Evolutionary conservation across 495 filamentous ascomycete species (phyloP), one percentile per base, ranked within the genome.

Genomic region (Cryomyces minteri): DNA sequence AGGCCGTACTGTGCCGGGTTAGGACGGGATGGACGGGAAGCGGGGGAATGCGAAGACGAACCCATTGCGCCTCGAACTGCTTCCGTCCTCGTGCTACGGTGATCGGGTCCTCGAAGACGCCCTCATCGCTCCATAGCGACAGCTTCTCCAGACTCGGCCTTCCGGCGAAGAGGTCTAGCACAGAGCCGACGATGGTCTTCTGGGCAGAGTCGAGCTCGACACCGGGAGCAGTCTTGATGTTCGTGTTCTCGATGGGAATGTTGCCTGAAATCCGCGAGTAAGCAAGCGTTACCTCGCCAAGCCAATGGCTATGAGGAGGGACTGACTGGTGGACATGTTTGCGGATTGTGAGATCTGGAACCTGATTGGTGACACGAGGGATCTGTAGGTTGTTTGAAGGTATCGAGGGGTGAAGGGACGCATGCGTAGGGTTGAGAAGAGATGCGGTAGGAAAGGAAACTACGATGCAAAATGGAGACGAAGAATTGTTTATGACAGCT

Each of bases 131-230:
- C 74, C 74, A 77, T 12, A 77, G 65, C 29, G 56, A 49, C 32
- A 79, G 65, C 54, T 76, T 74, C 36, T 66, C 63, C 4, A 75
- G 61, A 2, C 70, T 67, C 0, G 74, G 71, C 6, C 63, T 57
- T 44, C 73, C 73, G 39, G 69, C 67, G 55, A 77, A 78, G 41
- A 79, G 62, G 67, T 77, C 73, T 30, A 78, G 59, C 18, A 78
- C 63, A 53, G 63, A 67, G 36, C 72, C 70, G 18, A 74, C 67
- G 44, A 76, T 38, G 5, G 72, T 58, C 39, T 65, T 64, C 48
- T 76, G 69, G 10, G 65, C 43, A 4, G 58, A 39, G 31, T 58
- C 57, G 25, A 78, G 58, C 1, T 58, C 45, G 38, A 76, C 65
- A 25, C 71, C 70, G 1, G 62, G 28, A 6, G 59, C 62, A 9